phyloP scores from a whole-genome alignment of 2,329 filamentous ascomycete genomes.

The Penicillium sp. region DNA sequence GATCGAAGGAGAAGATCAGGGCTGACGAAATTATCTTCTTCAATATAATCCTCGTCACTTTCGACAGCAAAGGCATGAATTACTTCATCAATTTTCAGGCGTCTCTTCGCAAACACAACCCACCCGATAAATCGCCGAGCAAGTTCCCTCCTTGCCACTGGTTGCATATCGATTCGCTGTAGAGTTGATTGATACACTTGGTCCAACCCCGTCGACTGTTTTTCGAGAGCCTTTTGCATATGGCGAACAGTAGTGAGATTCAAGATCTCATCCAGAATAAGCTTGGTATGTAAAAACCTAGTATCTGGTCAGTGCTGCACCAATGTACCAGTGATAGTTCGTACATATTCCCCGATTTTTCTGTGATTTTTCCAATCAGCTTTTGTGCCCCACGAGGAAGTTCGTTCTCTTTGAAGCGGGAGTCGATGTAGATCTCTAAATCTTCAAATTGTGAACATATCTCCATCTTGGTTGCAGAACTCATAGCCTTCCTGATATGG shows the following conservation, averaged over 20 bases:
- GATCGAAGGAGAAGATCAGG: not conserved
- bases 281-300: not conserved
- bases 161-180: not conserved
- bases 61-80: not conserved
- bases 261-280: not conserved
- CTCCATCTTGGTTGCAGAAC: not conserved
- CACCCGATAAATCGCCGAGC: not conserved
- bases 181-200: not conserved
- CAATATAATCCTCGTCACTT: not conserved
- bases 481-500: not conserved
- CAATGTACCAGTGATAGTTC: not conserved
- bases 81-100: not conserved
- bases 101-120: not conserved
- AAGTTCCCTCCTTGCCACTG: not conserved
- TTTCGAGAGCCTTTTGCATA: not conserved
- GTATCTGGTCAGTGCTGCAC: not conserved
- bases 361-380: not conserved
- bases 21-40: not conserved
- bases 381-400: not conserved
- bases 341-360: not conserved
- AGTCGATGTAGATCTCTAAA: not conserved
- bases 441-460: not conserved
- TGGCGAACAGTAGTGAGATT: not conserved
- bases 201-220: not conserved
- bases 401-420: not conserved